phyloP scores from a whole-genome alignment of 2,329 filamentous ascomycete genomes.

The Aspergillus brasiliensis region DNA sequence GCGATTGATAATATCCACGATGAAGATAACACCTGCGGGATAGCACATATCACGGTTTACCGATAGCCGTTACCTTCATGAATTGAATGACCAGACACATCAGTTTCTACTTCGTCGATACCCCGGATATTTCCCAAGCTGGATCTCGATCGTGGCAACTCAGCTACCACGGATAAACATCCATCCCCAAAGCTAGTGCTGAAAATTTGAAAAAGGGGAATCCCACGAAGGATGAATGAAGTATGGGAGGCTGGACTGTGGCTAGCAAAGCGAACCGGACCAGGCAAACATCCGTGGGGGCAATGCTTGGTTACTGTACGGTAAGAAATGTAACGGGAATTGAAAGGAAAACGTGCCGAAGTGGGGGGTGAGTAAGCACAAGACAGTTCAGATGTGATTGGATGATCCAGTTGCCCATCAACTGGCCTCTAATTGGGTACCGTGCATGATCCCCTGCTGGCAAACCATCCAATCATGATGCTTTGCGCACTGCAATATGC shows the following conservation, averaged over 20 bases:
- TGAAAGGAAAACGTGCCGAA: neutral
- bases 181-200: neutral
- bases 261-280: too few relatives aligned
- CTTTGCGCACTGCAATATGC: constrained; percentile 18
- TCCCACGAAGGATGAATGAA: neutral
- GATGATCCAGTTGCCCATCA: neutral
- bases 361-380: neutral
- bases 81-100: neutral
- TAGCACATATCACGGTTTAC: neutral
- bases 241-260: neutral
- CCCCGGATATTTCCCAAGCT: neutral
- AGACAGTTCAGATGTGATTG: neutral
- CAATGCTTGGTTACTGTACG: too few relatives aligned
- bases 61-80: neutral
- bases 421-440: constrained; percentile 8
- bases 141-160: neutral
- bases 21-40: neutral
- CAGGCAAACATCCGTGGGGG: too few relatives aligned
- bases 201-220: neutral
- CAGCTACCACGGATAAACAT: neutral
- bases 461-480: constrained; percentile 17
- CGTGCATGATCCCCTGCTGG: neutral
- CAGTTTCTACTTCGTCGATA: neutral
- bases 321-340: too few relatives aligned
- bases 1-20: neutral